Base-by-base conservation (phyloP, 2,329 filamentous ascomycete genomes). In the Grosmannia penicillata region DNA sequence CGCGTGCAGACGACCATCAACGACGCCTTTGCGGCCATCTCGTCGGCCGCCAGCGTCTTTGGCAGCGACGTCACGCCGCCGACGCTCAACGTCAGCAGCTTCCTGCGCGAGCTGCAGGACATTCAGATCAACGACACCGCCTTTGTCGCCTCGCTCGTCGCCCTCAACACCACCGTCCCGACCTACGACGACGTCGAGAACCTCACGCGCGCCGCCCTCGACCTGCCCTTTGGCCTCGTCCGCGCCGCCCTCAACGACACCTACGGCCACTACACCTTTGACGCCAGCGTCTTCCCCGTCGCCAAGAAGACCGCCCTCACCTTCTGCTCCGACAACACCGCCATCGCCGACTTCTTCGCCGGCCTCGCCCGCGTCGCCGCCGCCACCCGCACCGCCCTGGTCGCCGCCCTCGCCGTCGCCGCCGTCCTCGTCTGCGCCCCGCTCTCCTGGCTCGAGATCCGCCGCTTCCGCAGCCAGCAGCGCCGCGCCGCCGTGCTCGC, bases 261-360 rank as follows among this genome's bases (percentile, higher is more conserved):
- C 25, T 71, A 91, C 51, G 71, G 75, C 36, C 70, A 64, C 44
- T 96, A 86, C 65, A 69, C 66, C 24, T 93, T 96, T 54, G 75
- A 95, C 53, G 69, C 76, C 14, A 72, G 73, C 11, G 59, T 80
- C 9, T 89, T 98, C 49, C 85, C 87, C 0, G 70, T 94, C 3
- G 86, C 91, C 2, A 63, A 78, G 49, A 94, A 93, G 62, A 71
- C 93, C 56, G 63, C 75, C 27, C 66, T 98, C 38, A 78, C 71
- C 1, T 96, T 98, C 62, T 98, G 91, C 63, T 84, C 84, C 30
- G 75, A 85, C 53, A 85, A 91, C 59, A 71, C 83, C 47, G 75
- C 72, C 24, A 81, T 98, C 57, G 75, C 78, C 52, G 67, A 77
- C 46, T 96, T 96, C 64, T 98, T 98, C 57, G 63, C 78, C 40